These are phyloP conservation scores for Salvia rosmarinus DNA, from an alignment of 257 asterid genomes.

Conservation along the genomic window DNA sequence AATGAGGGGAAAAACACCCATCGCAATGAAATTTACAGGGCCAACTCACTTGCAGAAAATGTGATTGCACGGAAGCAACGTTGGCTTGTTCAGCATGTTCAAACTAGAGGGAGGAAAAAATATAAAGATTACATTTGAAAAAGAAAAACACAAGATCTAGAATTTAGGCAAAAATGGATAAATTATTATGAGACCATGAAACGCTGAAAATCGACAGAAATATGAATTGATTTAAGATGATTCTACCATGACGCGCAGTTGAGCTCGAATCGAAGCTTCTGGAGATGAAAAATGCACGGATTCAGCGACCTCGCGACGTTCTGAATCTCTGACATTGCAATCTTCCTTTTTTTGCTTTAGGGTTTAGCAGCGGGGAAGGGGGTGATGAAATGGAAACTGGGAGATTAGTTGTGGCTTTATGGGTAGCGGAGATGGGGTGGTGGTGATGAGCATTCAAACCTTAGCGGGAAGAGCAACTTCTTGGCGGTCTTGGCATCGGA, in stretches of 20 bases:
- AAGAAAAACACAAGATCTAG: background rate
- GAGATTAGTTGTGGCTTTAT: background rate
- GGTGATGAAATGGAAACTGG: background rate
- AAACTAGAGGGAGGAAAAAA: constrained; percentile 50
- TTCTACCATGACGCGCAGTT: constrained; percentile 83
- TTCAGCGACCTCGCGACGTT: constrained; percentile 48
- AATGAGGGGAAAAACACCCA: background rate
- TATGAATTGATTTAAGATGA: background rate
- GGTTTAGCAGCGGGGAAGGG: background rate
- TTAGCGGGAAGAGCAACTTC: constrained; percentile 31
- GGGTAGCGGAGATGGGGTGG: background rate
- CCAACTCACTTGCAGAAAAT: constrained; percentile 77
- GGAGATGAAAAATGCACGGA: constrained; percentile 71
- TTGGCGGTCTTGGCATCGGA: constrained; percentile 31
- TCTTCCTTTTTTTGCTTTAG: background rate
- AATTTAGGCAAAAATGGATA: background rate
- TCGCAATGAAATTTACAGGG: background rate
- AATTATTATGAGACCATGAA: background rate
- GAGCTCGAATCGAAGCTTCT: constrained; percentile 84
- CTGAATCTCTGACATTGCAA: constrained; percentile 47
- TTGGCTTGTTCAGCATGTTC: constrained; percentile 66
- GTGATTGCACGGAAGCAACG: constrained; percentile 88
- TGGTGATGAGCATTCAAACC: constrained; percentile 21
- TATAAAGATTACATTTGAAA: background rate
- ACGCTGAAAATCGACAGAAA: background rate